These are phyloP conservation scores for Aspergillus steynii DNA, from an alignment of 495 filamentous ascomycete genomes.

Conservation along the genomic window DNA sequence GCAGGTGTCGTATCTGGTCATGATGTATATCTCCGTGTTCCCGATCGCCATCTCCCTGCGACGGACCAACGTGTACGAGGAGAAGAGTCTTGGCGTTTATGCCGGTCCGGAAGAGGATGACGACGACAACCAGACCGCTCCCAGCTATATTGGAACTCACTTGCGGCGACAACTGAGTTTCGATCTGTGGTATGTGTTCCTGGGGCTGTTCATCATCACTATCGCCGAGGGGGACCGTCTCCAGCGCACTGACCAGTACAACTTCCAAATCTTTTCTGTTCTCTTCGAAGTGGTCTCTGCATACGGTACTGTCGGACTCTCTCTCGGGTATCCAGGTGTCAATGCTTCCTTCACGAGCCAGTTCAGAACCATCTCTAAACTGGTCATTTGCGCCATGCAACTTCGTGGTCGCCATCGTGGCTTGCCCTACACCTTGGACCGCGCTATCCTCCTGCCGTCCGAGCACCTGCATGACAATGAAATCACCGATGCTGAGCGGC, in stretches of 20 bases:
- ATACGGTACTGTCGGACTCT: constrained; percentile 93
- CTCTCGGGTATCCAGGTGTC: constrained; percentile 71
- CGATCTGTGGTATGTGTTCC: constrained; percentile 91
- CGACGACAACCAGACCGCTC: constrained; percentile 53
- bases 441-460: constrained; percentile 81
- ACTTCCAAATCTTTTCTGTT: constrained; percentile 77
- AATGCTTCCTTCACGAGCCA: constrained; percentile 79
- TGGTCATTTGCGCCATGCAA: constrained; percentile 92
- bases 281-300: constrained; percentile 91
- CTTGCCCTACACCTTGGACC: constrained; percentile 86
- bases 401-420: constrained; percentile 90
- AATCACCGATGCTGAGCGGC: constrained; percentile 55
- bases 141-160: constrained; percentile 84
- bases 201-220: constrained; percentile 83
- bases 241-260: constrained; percentile 52
- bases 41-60: constrained; percentile 93
- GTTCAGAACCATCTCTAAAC: constrained; percentile 79
- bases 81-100: constrained; percentile 87
- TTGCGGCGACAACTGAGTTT: constrained; percentile 88
- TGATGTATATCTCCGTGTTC: constrained; percentile 99
- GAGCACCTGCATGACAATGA: constrained; percentile 74
- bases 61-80: constrained; percentile 95
- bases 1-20: constrained; percentile 92
- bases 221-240: constrained; percentile 75
- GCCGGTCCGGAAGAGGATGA: constrained; percentile 44